phyloP scores from a whole-genome alignment of 2,329 filamentous ascomycete genomes.

The Aspergillus chevalieri region DNA sequence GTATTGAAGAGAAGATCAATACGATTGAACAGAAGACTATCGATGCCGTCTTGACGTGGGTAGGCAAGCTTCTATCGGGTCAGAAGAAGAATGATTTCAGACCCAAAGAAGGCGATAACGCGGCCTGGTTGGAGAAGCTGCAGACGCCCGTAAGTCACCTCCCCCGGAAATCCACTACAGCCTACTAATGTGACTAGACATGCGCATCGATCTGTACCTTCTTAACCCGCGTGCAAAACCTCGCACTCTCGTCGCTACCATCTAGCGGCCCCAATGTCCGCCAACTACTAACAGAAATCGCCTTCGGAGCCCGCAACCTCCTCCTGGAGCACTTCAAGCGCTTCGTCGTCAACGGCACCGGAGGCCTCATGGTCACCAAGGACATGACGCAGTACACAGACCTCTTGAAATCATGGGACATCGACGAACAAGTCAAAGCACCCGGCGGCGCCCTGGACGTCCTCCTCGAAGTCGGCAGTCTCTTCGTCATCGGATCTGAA shows the following conservation, averaged over 20 bases:
- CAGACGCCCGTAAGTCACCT: conserved; percentile 59
- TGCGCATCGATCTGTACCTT: conserved; percentile 79
- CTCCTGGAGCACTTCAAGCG: conserved; percentile 92
- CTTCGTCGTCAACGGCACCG: conserved; percentile 86
- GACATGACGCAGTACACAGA: conserved; percentile 92
- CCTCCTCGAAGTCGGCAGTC: conserved; percentile 83
- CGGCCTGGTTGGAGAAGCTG: conserved; percentile 60
- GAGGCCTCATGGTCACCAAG: conserved; percentile 90
- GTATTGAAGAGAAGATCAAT: conserved; percentile 79
- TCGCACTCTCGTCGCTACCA: conserved; percentile 59
- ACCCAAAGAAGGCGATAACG: conserved; percentile 67
- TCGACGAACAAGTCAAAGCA: conserved; percentile 55
- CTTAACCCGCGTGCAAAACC: conserved; percentile 59
- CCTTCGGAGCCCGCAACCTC: conserved; percentile 66
- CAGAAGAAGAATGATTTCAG: conserved; percentile 89
- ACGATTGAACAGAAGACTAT: conserved; percentile 63
- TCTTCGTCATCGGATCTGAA: conserved; percentile 88
- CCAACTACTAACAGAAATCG: conserved; percentile 76
- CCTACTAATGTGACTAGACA: conserved; percentile 42
- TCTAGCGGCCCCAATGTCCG: conserved; percentile 68
- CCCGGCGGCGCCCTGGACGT: conserved; percentile 65
- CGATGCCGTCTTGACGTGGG: conserved; percentile 70
- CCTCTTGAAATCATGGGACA: conserved; percentile 74
- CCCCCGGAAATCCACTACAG: background rate
- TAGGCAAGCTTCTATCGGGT: conserved; percentile 61